These are phyloP conservation scores for Emmonsia crescens DNA, from an alignment of 2,329 filamentous ascomycete species.

Conservation along the genomic window DNA sequence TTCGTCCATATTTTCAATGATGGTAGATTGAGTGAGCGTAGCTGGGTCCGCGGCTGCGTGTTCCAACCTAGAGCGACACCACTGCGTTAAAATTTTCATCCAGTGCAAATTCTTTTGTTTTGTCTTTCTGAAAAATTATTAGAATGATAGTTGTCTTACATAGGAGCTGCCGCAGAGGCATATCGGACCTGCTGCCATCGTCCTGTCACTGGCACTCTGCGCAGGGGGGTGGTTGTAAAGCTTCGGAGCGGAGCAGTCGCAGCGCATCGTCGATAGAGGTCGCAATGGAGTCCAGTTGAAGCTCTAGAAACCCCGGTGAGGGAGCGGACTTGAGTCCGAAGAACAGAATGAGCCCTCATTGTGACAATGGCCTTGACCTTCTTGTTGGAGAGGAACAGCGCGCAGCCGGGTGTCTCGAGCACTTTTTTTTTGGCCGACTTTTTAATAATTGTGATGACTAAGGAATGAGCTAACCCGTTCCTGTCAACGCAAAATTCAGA, in stretches of 20 bases:
- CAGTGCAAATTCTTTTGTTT: background rate
- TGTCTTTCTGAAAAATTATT: background rate
- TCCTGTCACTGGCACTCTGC: constrained; percentile 28
- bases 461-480: background rate
- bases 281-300: constrained; percentile 23
- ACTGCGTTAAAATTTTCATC: background rate
- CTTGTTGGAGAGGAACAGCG: background rate
- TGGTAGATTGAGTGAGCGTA: constrained; percentile 49
- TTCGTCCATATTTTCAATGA: constrained; percentile 70
- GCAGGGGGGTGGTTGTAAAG: constrained; percentile 22
- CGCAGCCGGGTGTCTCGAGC: background rate
- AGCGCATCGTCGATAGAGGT: constrained; percentile 30
- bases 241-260: constrained; percentile 28
- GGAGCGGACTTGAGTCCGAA: constrained; percentile 30
- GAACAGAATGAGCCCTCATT: constrained; percentile 33
- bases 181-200: constrained; percentile 35
- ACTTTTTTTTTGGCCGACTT: constrained; percentile 3
- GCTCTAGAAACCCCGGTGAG: constrained; percentile 27
- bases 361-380: constrained; percentile 6
- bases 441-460: background rate
- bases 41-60: constrained; percentile 48
- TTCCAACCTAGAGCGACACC: constrained; percentile 35
- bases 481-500: background rate
- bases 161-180: constrained; percentile 33
- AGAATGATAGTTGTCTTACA: constrained; percentile 24